These are phyloP conservation scores for Venustampulla echinocandica DNA, from an alignment of 495 filamentous ascomycete genomes.

Conservation along the genomic window DNA sequence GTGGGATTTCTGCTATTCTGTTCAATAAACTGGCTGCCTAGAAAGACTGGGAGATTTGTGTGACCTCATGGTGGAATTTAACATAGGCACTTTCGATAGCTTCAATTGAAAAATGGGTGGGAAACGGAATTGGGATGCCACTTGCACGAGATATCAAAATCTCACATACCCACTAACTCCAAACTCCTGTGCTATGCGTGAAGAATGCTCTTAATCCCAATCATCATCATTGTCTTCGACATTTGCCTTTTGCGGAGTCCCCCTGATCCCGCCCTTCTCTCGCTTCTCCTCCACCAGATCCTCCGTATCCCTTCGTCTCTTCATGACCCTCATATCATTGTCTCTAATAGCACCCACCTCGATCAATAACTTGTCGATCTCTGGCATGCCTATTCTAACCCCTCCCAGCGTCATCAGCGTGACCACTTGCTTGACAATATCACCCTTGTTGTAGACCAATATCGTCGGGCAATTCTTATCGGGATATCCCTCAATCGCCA, in stretches of 20 bases:
- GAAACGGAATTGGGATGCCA: not conserved
- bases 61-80: too few relatives aligned
- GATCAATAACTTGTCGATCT: slow-evolving; percentile 69
- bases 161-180: too few relatives aligned
- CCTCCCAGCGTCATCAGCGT: slow-evolving; percentile 75
- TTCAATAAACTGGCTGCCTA: too few relatives aligned
- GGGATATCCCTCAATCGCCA: slow-evolving; percentile 95
- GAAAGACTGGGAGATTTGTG: too few relatives aligned
- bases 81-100: too few relatives aligned
- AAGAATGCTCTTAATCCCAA: too few relatives aligned
- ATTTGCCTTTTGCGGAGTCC: slow-evolving; percentile 28
- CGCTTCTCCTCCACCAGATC: slow-evolving; percentile 43
- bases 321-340: slow-evolving; percentile 68
- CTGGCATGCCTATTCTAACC: slow-evolving; percentile 49
- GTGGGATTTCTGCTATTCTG: too few relatives aligned
- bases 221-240: slow-evolving; percentile 62
- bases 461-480: slow-evolving; percentile 93
- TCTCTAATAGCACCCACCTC: slow-evolving; percentile 68
- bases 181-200: too few relatives aligned
- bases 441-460: slow-evolving; percentile 80
- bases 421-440: slow-evolving; percentile 82
- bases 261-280: slow-evolving; percentile 37
- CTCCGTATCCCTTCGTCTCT: slow-evolving; percentile 49
- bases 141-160: not conserved
- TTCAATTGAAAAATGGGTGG: too few relatives aligned